Evolutionary conservation across 2,329 filamentous ascomycete genomes (phyloP).

Genomic region (Ophiocordyceps australis): DNA sequence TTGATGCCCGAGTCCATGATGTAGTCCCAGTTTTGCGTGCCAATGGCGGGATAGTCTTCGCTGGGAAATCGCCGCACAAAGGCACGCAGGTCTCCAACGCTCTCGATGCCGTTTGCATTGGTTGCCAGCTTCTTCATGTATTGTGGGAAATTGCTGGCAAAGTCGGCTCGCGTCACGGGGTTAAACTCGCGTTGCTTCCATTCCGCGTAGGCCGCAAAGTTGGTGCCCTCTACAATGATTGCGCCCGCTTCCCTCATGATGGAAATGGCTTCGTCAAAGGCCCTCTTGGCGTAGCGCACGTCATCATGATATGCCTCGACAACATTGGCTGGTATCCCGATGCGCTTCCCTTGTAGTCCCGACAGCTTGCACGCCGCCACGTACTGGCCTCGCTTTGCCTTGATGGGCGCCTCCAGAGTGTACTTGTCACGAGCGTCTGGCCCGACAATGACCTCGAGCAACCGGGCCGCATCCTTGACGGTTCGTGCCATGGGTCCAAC

Average conservation of each 20-base stretch:
- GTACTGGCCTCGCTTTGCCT: slow-evolving; percentile 43
- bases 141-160: neutral
- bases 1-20: slow-evolving; percentile 31
- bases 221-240: neutral
- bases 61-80: slow-evolving; percentile 33
- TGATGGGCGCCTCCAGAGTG: slow-evolving; percentile 36
- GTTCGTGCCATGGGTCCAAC: slow-evolving; percentile 44
- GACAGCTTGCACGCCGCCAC: slow-evolving; percentile 34
- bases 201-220: no score
- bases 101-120: slow-evolving; percentile 38
- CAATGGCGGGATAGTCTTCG: slow-evolving; percentile 38
- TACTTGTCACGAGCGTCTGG: slow-evolving; percentile 40
- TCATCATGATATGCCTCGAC: neutral
- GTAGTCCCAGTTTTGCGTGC: slow-evolving; percentile 37
- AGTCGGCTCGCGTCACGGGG: neutral
- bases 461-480: slow-evolving; percentile 43
- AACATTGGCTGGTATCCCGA: slow-evolving; percentile 47
- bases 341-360: slow-evolving; percentile 34
- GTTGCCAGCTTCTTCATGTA: slow-evolving; percentile 35
- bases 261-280: neutral
- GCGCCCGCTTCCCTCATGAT: neutral
- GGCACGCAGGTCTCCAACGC: slow-evolving; percentile 26
- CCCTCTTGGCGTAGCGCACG: neutral
- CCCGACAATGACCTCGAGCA: slow-evolving; percentile 44
- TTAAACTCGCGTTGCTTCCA: neutral